These are phyloP conservation scores for Cercophora sp. DNA, from an alignment of 495 filamentous ascomycete genomes.

Conservation along the genomic window DNA sequence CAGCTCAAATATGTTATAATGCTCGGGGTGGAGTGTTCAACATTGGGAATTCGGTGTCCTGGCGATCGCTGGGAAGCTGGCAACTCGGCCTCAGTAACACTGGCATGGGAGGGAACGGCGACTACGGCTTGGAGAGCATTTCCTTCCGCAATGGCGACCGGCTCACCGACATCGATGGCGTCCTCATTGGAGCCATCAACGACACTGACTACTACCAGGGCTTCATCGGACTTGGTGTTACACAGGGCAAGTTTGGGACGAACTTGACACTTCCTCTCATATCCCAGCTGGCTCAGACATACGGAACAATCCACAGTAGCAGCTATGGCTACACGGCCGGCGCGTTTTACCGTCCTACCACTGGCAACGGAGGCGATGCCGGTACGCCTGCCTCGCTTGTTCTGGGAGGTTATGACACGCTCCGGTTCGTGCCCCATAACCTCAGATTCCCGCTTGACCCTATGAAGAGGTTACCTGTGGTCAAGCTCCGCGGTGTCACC, in stretches of 20 bases:
- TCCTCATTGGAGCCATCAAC: conserved; percentile 51
- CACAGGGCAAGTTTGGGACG: conserved; percentile 37
- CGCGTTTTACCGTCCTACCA: conserved; percentile 51
- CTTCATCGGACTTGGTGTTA: conserved; percentile 53
- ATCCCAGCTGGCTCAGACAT: conserved; percentile 45
- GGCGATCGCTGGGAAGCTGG: conserved; percentile 52
- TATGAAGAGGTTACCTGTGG: conserved; percentile 41
- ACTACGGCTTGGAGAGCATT: conserved; percentile 58
- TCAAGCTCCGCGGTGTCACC: conserved; percentile 53
- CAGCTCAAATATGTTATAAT: conserved; percentile 36
- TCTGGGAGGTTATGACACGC: conserved; percentile 60
- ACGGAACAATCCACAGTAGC: conserved; percentile 54
- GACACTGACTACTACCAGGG: conserved; percentile 55
- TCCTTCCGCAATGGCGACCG: conserved; percentile 40
- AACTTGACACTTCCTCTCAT: conserved; percentile 34
- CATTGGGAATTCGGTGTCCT: conserved; percentile 48
- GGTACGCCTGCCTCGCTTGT: conserved; percentile 55
- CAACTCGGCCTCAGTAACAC: conserved; percentile 52
- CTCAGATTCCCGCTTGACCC: conserved; percentile 51
- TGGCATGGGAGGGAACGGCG: conserved; percentile 48
- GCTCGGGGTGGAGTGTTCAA: conserved; percentile 54
- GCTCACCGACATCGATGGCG: conserved; percentile 42
- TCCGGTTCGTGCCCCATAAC: conserved; percentile 53
- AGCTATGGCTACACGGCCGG: conserved; percentile 68
- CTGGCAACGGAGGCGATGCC: conserved; percentile 24